Percentiles rank a stretch among this genome's conserved stretches.
Conservation (phyloP, 2,329 filamentous ascomycete genomes). For the Aspergillus pseudoglaucus region DNA sequence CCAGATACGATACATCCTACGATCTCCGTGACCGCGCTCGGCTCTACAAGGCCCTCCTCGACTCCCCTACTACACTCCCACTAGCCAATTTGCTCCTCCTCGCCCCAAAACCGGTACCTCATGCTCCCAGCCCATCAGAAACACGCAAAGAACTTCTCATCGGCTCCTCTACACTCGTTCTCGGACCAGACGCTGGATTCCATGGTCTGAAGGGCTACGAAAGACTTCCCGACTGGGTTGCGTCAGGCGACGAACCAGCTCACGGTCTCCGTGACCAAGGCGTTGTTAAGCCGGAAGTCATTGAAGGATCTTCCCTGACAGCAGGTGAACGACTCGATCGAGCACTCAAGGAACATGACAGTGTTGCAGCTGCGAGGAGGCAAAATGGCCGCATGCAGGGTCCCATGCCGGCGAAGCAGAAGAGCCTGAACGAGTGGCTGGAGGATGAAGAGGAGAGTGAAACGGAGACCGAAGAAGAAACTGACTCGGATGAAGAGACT, state of each 20-base stretch:
- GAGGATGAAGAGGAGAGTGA: constrained; percentile 60
- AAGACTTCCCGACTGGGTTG: constrained; percentile 76
- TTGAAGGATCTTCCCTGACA: constrained; percentile 25
- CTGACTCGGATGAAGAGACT: constrained; percentile 44
- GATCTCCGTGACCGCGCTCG: constrained; percentile 87
- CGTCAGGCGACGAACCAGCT: constrained; percentile 72
- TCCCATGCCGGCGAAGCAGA: constrained; percentile 48
- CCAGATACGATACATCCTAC: constrained; percentile 89
- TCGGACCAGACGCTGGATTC: constrained; percentile 67
- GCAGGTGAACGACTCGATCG: constrained; percentile 40
- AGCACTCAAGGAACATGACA: constrained; percentile 38
- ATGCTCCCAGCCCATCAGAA: constrained; percentile 83
- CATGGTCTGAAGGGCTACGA: constrained; percentile 75
- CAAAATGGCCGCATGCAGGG: constrained; percentile 9
- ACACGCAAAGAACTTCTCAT: constrained; percentile 69
- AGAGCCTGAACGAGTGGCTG: constrained; percentile 90
- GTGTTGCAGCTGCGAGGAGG: constrained; percentile 13
- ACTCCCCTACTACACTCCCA: constrained; percentile 66
- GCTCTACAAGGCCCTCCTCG: constrained; percentile 77
- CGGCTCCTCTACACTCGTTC: constrained; percentile 77
- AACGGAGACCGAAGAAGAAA: constrained; percentile 46
- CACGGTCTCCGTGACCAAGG: constrained; percentile 61
- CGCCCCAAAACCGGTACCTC: constrained; percentile 88
- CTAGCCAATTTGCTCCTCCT: constrained; percentile 84
- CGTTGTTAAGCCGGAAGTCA: constrained; percentile 30